Evolutionary conservation across 345 rosid genomes (phyloP).

Genomic region (Sapria himalayana): DNA sequence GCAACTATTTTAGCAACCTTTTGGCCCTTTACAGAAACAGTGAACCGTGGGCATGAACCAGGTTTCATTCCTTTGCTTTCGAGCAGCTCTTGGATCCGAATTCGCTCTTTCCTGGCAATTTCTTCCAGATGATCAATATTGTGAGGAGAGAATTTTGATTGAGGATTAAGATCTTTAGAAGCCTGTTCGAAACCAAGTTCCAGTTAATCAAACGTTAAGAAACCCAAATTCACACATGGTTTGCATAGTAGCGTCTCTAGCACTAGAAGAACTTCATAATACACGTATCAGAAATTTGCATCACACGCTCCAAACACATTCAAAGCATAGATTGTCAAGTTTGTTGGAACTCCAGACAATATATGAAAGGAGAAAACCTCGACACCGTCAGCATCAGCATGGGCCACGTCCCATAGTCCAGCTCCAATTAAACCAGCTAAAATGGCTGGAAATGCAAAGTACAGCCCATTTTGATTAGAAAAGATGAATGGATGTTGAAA

Average conservation of each 20-base stretch:
- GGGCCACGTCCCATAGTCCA: constrained; percentile 31
- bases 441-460: constrained; percentile 19
- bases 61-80: constrained; percentile 27
- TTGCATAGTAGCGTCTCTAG: background rate
- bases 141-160: constrained; percentile 24
- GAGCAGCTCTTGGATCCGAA: constrained; percentile 39
- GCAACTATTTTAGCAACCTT: constrained; percentile 25
- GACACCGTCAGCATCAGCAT: constrained; percentile 62
- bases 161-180: constrained; percentile 17
- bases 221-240: background rate
- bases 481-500: constrained; percentile 5
- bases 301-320: too few relatives aligned
- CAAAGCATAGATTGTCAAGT: too few relatives aligned
- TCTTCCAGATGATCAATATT: constrained; percentile 33
- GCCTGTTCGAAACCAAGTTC: constrained; percentile 16
- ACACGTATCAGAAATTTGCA: background rate
- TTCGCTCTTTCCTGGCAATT: constrained; percentile 47
- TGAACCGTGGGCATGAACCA: constrained; percentile 52
- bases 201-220: background rate
- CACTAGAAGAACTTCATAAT: background rate
- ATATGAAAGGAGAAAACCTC: background rate
- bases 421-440: constrained; percentile 33
- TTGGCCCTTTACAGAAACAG: constrained; percentile 69
- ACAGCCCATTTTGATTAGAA: constrained; percentile 4
- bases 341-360: background rate